Evolutionary conservation across 257 asterid species (phyloP), one percentile per base, ranked within the genome.

Genomic region (Penstemon eatonii): DNA sequence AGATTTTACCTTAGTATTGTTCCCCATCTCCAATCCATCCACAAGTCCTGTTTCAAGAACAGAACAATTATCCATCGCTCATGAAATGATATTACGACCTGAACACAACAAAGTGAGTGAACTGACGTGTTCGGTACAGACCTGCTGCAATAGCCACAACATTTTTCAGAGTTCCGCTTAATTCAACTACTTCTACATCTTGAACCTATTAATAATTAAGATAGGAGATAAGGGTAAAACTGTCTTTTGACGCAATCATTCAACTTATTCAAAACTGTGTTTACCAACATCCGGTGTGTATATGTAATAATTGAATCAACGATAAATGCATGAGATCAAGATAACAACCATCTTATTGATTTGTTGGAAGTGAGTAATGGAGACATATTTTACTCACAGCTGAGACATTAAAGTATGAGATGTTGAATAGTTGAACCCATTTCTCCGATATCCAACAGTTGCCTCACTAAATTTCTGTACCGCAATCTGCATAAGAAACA

Each of bases 121-220:
- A 73, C 47, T 67, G 12, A 57, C 12, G 33, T 65, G 54, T 42
- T 8, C 25, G 59, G 58, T 41, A 44, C 57, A 18, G 55, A 86
- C 97, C 97, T 80, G 97, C 97, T 66, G 92, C 97, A 43, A 91
- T 70, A 53, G 97, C 97, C 72, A 91, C 97, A 3, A 91, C 75
- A 45, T 91, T 91, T 79, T 91, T 91, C 53, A 89, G 77, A 9
- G 97, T 91, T 66, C 97, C 97, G 72, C 97, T 89, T 57, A 91
- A 85, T 76, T 91, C 97, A 36, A 89, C 96, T 56, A 96, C 96
- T 84, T 91, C 97, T 52, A 91, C 96, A 78, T 91, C 98, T 85
- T 89, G 87, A 65, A 87, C 95, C 98, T 89, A 75, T 63, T 76
- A 70, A 57, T 37, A 70, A 25, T 25, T 25, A 25, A 25, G 33